phyloP scores from a whole-genome alignment of 2,329 filamentous ascomycete species.

The Diaporthe vaccinii region DNA sequence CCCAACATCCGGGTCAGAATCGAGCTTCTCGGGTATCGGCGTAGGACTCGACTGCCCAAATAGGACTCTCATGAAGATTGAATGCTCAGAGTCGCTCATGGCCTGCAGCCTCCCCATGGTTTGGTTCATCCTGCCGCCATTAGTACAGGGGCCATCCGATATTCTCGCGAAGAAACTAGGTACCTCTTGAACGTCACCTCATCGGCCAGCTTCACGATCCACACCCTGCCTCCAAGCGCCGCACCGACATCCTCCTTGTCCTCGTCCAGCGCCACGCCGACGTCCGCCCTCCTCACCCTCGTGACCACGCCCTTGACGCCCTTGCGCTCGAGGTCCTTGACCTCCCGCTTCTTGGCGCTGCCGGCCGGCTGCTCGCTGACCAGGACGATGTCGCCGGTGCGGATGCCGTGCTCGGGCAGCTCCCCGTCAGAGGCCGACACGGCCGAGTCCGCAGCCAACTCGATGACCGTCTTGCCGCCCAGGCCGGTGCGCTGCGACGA shows the following conservation, averaged over 20 bases:
- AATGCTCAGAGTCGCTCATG: slow-evolving; percentile 70
- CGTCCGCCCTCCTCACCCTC: slow-evolving; percentile 67
- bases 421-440: slow-evolving; percentile 58
- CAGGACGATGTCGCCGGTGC: slow-evolving; percentile 83
- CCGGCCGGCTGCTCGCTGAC: slow-evolving; percentile 82
- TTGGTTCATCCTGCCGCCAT: slow-evolving; percentile 68
- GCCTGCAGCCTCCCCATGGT: slow-evolving; percentile 72
- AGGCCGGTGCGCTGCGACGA: slow-evolving; percentile 86
- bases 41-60: slow-evolving; percentile 71
- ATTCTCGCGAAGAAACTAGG: slow-evolving; percentile 39
- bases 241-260: slow-evolving; percentile 65
- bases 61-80: slow-evolving; percentile 71
- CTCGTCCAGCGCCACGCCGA: slow-evolving; percentile 79
- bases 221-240: slow-evolving; percentile 64
- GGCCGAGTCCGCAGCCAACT: slow-evolving; percentile 77
- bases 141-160: not conserved
- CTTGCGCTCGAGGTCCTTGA: slow-evolving; percentile 76
- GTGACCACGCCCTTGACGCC: slow-evolving; percentile 80
- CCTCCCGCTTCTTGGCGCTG: slow-evolving; percentile 79
- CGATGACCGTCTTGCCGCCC: slow-evolving; percentile 90
- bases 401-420: slow-evolving; percentile 81
- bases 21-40: slow-evolving; percentile 58
- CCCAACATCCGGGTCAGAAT: slow-evolving; percentile 56
- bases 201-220: slow-evolving; percentile 77
- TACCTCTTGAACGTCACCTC: slow-evolving; percentile 75